Base-by-base conservation (phyloP, 148 eudicot species). In the Pouteria glomerata region DNA sequence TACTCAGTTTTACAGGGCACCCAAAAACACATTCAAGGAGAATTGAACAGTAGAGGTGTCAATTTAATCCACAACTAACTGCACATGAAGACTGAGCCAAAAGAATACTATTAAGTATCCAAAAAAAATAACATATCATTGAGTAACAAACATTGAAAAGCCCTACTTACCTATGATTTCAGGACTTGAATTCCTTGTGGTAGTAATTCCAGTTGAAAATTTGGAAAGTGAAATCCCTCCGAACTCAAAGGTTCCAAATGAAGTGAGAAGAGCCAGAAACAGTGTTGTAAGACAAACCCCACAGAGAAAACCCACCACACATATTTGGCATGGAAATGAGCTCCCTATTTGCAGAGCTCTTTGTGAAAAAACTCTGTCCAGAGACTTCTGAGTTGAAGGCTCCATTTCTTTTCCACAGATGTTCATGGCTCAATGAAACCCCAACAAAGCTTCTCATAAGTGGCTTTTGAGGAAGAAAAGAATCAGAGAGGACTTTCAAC, bases 261-360 rank as follows among this genome's bases (percentile, higher is more conserved):
- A 89, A 68, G 96, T 91, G 47, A 91, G 84, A 24, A 81, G 85
- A 82, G 96, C 96, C 37, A 96, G 82, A 78, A 90, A 87, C 37
- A 96, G 66, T 52, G 96, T 84, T 39, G 97, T 83, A 6, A 96
- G 77, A 73, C 99, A 92, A 44, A 96, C 85, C 50, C 97, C 99
- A 85, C 79, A 79, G 0, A 96, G 85, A 37, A 96, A 96, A 4
- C 97, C 99, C 60, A 87, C 78, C 15, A 87, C 99, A 87, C 99
- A 96, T 21, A 96, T 76, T 79, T 90, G 92, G 69, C 99, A 96
- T 56, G 96, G 87, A 73, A 85, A 96, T 74, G 97, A 96, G 50
- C 77, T 90, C 45, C 97, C 84, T 84, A 96, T 85, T 63, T 84
- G 87, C 45, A 85, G 42, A 41, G 97, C 99, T 66, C 76, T 96